phyloP scores from a whole-genome alignment of 2,329 filamentous ascomycete genomes.

The Rugonectria rugulosa region DNA sequence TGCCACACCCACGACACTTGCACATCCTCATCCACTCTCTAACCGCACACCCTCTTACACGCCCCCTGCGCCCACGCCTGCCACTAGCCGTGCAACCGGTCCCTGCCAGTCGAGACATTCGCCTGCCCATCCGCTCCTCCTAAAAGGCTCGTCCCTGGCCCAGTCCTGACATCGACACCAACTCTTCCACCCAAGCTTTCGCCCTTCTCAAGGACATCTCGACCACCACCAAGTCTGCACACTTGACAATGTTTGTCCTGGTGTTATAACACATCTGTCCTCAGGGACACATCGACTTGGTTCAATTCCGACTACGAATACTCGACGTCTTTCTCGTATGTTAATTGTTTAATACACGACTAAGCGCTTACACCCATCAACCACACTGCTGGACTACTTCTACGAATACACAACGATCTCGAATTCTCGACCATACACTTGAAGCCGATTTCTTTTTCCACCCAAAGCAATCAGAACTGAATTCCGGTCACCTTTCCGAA shows the following conservation, averaged over 20 bases:
- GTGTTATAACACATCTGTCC: constrained; percentile 49
- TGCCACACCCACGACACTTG: constrained; percentile 20
- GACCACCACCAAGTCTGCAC: constrained; percentile 22
- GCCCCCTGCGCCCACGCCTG: constrained; percentile 23
- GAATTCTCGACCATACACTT: constrained; percentile 10
- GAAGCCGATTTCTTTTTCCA: constrained; percentile 14
- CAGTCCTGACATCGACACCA: constrained; percentile 32
- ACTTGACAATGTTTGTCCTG: constrained; percentile 44
- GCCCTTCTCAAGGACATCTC: constrained; percentile 19
- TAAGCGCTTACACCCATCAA: neutral
- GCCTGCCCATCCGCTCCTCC: constrained; percentile 32
- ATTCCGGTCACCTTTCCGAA: constrained; percentile 5
- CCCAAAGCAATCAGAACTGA: constrained; percentile 2
- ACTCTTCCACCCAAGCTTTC: constrained; percentile 21
- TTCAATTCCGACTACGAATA: constrained; percentile 13
- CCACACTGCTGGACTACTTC: neutral
- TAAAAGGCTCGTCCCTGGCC: constrained; percentile 38
- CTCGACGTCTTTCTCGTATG: constrained; percentile 26
- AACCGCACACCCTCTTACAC: constrained; percentile 19
- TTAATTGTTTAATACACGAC: neutral
- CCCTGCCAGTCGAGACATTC: constrained; percentile 32
- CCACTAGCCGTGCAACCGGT: constrained; percentile 34
- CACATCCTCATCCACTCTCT: constrained; percentile 21
- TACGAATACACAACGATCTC: neutral
- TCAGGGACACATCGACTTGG: constrained; percentile 43